Conservation (phyloP, 805 yeast genomes). For the Zygoascus ofunaensis region DNA sequence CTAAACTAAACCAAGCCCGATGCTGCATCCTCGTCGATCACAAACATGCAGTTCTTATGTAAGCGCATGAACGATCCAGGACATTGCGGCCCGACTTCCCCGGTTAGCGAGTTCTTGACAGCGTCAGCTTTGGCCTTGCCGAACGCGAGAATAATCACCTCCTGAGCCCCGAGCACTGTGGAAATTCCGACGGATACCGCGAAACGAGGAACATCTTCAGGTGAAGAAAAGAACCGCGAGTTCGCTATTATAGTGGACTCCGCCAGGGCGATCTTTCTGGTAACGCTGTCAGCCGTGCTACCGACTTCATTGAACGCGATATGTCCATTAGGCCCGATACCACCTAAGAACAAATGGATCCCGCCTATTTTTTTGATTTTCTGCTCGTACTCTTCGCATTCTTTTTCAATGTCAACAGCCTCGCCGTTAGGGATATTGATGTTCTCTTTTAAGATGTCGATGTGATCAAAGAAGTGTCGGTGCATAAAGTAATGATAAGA, state of each 20-base stretch:
- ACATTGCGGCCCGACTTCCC: conserved; percentile 33
- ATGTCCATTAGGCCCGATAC: conserved; percentile 54
- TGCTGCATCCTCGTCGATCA: conserved; percentile 43
- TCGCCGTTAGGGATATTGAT: conserved; percentile 49
- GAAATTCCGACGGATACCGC: conserved; percentile 52
- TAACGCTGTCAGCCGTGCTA: conserved; percentile 36
- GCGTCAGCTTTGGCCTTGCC: conserved; percentile 41
- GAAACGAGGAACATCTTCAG: conserved; percentile 39
- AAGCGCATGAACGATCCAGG: conserved; percentile 45
- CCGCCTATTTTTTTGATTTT: conserved; percentile 41
- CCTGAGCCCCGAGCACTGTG: conserved; percentile 46
- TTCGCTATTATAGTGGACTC: conserved; percentile 45
- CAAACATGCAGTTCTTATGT: conserved; percentile 34
- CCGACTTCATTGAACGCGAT: conserved; percentile 54
- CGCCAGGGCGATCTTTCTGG: conserved; percentile 41
- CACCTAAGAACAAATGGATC: conserved; percentile 48
- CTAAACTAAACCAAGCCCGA: too few species aligned
- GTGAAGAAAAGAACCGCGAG: conserved; percentile 42
- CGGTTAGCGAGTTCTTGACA: conserved; percentile 37
- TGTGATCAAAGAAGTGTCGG: conserved; percentile 45
- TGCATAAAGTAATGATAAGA: conserved; percentile 52
- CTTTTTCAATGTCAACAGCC: conserved; percentile 36
- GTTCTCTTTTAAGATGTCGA: conserved; percentile 43
- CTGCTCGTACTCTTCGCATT: conserved; percentile 41
- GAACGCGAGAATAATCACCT: conserved; percentile 43